These are phyloP conservation scores for Chalara sp. DNA, from an alignment of 2,329 filamentous ascomycete genomes.

Conservation along the genomic window DNA sequence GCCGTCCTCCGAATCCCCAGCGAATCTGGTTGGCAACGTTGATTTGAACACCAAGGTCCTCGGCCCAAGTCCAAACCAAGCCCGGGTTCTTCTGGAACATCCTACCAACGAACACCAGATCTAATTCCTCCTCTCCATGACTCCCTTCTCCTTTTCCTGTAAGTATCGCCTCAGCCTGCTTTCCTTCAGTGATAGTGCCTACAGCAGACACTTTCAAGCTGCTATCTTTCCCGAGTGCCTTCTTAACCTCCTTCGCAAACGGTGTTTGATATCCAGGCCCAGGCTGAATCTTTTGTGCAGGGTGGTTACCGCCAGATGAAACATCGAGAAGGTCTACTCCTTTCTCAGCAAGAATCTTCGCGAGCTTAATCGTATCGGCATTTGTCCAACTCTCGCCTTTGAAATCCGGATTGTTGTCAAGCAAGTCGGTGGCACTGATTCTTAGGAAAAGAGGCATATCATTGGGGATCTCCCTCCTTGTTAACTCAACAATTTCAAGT, in stretches of 20 bases:
- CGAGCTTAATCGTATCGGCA: conserved; percentile 57
- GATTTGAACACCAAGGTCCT: conserved; percentile 42
- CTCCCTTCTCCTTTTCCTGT: conserved; percentile 32
- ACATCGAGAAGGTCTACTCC: conserved; percentile 75
- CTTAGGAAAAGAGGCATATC: conserved; percentile 67
- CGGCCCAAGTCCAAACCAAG: conserved; percentile 47
- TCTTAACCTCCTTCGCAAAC: conserved; percentile 65
- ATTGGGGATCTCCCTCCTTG: conserved; percentile 55
- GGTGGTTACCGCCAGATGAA: conserved; percentile 59
- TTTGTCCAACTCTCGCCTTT: conserved; percentile 58
- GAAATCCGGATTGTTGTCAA: conserved; percentile 51
- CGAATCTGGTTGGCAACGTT: conserved; percentile 45
- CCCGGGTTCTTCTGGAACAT: conserved; percentile 54
- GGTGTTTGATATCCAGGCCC: conserved; percentile 65
- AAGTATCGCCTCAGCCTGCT: conserved; percentile 41
- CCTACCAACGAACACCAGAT: conserved; percentile 43
- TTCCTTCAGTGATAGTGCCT: conserved; percentile 40
- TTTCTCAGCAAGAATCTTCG: conserved; percentile 52
- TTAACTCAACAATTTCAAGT: conserved; percentile 58
- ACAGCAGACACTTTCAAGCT: conserved; percentile 37
- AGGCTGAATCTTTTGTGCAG: conserved; percentile 44
- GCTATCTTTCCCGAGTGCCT: conserved; percentile 56
- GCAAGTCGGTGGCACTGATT: conserved; percentile 70
- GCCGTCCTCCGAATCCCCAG: conserved; percentile 45
- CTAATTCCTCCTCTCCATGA: conserved; percentile 35